Conservation (phyloP, 2,329 filamentous ascomycete species). For the Curvularia eragrostidis region DNA sequence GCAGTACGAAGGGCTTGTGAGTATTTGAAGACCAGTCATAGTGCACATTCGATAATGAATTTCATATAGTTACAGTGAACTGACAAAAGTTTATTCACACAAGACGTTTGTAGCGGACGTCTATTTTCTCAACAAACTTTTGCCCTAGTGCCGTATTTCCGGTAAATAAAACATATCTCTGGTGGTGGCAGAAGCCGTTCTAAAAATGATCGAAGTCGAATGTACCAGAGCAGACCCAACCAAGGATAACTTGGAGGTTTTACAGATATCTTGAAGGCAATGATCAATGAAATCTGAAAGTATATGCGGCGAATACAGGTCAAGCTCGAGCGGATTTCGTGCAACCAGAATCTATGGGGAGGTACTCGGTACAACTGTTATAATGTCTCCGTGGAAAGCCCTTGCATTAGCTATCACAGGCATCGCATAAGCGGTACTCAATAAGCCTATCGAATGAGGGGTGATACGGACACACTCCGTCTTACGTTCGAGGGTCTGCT, state of each 20-base stretch:
- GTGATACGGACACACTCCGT: background rate
- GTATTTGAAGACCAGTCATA: background rate
- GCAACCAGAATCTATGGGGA: background rate
- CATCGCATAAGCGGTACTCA: background rate
- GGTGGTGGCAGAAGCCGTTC: background rate
- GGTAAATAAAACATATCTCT: background rate
- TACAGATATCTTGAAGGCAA: too few species aligned
- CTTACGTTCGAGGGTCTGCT: background rate
- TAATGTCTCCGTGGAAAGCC: background rate
- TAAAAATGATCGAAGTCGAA: background rate
- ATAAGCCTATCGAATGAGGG: background rate
- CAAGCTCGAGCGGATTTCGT: background rate
- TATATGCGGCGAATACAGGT: background rate
- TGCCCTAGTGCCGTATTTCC: too few species aligned
- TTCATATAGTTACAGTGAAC: too few species aligned
- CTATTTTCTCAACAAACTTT: too few species aligned
- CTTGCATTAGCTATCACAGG: background rate
- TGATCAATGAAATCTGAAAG: background rate
- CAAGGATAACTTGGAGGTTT: background rate
- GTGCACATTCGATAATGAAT: background rate
- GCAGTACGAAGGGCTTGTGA: background rate
- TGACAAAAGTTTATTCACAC: too few species aligned
- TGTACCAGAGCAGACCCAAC: too few species aligned
- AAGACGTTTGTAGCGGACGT: too few species aligned
- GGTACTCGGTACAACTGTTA: background rate